Evolutionary conservation across 2,329 filamentous ascomycete genomes (phyloP).

Genomic region (Lachnellula willkommii): DNA sequence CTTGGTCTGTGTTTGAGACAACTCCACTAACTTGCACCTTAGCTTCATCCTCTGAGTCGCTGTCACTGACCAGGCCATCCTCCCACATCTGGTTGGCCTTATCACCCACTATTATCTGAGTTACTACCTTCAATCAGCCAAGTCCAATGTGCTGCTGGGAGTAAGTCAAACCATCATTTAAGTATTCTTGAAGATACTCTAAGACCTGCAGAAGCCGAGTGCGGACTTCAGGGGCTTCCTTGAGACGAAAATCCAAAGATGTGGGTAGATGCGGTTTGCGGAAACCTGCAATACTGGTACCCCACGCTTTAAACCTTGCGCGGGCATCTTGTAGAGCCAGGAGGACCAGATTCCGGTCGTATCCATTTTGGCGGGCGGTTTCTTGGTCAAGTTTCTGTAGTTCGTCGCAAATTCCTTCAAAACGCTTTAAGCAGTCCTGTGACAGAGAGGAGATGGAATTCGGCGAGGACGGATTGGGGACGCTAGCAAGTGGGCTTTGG

Average conservation of each 20-base stretch:
- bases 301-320: conserved; percentile 23
- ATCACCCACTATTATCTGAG: conserved; percentile 15
- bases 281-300: conserved; percentile 22
- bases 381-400: neutral
- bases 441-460: conserved; percentile 20
- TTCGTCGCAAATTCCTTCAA: neutral
- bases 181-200: conserved; percentile 16
- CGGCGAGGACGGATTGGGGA: neutral
- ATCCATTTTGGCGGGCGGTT: conserved; percentile 3
- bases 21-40: neutral
- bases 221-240: conserved; percentile 19
- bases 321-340: conserved; percentile 9
- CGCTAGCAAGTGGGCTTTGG: neutral
- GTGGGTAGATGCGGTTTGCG: conserved; percentile 9
- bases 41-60: conserved; percentile 13
- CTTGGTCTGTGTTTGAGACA: neutral
- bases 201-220: conserved; percentile 18
- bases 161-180: conserved; percentile 12
- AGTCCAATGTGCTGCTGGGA: neutral
- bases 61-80: conserved; percentile 12
- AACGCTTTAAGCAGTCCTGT: neutral
- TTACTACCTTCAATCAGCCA: conserved; percentile 6
- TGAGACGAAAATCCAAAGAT: conserved; percentile 23
- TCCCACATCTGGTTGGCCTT: conserved; percentile 19
- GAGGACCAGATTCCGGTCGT: conserved; percentile 10